Percentiles rank a stretch among this genome's conserved stretches.
Conservation (phyloP, 768 basidiomycete genomes). For the Pleurotus djamor region DNA sequence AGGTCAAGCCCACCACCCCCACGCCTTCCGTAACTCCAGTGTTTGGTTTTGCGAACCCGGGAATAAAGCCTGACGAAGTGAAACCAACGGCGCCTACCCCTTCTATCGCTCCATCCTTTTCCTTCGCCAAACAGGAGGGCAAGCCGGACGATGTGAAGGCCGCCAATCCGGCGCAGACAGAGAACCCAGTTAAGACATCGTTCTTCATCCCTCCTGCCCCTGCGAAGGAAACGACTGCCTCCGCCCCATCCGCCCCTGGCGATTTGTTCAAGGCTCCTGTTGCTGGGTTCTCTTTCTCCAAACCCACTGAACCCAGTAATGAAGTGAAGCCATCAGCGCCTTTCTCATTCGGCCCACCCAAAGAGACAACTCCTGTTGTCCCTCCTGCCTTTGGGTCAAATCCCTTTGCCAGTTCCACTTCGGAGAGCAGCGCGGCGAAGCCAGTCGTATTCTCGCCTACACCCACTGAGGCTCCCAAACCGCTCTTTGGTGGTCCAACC, state of each 20-base stretch:
- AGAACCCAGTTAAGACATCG: not conserved
- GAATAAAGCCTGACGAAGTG: not conserved
- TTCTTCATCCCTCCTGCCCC: not conserved
- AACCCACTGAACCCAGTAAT: constrained; percentile 11
- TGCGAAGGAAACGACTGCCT: not conserved
- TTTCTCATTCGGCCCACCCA: constrained; percentile 17
- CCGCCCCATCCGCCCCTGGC: no score
- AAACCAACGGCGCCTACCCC: not conserved
- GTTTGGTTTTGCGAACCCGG: constrained; percentile 28
- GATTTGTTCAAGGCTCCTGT: constrained; percentile 15
- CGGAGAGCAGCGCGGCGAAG: constrained; percentile 9
- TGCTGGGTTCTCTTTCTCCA: constrained; percentile 32
- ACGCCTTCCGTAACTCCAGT: no score
- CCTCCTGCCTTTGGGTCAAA: constrained; percentile 8
- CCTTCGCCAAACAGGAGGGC: constrained; percentile 23
- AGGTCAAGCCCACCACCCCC: not conserved
- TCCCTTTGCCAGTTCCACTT: constrained; percentile 9
- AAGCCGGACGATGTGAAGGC: not conserved
- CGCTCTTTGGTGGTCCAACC: constrained; percentile 33
- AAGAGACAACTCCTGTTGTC: constrained; percentile 12
- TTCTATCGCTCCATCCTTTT: constrained; percentile 30
- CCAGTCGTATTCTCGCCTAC: constrained; percentile 10
- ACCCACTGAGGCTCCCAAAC: constrained; percentile 34
- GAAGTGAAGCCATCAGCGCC: constrained; percentile 12
- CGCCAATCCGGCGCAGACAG: not conserved